Evolutionary conservation across 2,329 filamentous ascomycete genomes (phyloP), one percentile per base, ranked within the genome.

Genomic region (Fusarium neocosmosporiellum): DNA sequence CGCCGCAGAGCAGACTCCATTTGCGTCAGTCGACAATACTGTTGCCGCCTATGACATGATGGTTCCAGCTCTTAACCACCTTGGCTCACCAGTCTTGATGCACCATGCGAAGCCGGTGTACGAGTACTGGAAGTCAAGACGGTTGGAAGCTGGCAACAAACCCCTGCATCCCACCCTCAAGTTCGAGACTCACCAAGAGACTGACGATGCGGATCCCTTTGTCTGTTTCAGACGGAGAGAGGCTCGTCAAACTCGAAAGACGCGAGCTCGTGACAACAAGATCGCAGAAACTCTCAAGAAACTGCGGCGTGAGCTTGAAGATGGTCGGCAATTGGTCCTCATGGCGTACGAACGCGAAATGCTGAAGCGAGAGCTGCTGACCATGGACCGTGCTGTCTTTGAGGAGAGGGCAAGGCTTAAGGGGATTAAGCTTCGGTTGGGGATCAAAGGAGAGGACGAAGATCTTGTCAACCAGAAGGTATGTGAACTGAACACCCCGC

Each of bases 141-240:
- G 94, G 60, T 85, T 91, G 77, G 86, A 86, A 33, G 88, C 87
- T 66, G 90, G 89, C 73, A 96, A 96, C 80, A 91, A 88, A 76
- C 85, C 92, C 7, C 85, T 98, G 69, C 92, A 95, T 79, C 90
- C 94, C 9, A 88, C 86, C 24, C 90, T 98, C 80, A 98, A 98
- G 85, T 96, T 98, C 74, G 96, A 99, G 85, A 97, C 92, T 54
- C 94, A 96, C 72, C 93, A 94, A 80, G 96, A 98, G 74, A 97
- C 92, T 69, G 96, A 99, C 82, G 96, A 99, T 80, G 91, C 94
- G 77, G 96, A 99, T 83, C 96, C 96, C 57, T 99, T 98, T 84
- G 95, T 99, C 78, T 99, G 96, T 84, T 99, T 99, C 89, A 91
- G 96, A 80, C 91, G 96, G 76, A 93, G 96, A 72, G 96, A 99